phyloP scores from a whole-genome alignment of 1,284 basidiomycete genomes.

The Sporisorium reilianum region DNA sequence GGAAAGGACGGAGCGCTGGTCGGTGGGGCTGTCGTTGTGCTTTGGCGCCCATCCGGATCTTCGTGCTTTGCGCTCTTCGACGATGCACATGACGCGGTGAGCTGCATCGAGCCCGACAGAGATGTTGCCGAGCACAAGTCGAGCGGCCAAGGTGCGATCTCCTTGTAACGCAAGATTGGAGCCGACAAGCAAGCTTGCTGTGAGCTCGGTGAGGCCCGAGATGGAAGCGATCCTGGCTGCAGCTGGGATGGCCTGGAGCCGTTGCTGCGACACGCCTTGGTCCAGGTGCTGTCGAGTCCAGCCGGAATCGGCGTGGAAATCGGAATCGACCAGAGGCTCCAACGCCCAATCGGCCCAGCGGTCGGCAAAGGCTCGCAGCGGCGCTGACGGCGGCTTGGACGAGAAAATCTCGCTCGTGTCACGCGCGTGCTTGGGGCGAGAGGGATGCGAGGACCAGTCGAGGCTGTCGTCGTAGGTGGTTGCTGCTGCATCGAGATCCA shows the following conservation, averaged over 20 bases:
- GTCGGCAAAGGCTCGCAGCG: conserved; percentile 52
- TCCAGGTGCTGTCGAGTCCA: conserved; percentile 40
- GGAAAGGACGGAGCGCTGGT: conserved; percentile 32
- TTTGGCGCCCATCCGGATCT: conserved; percentile 30
- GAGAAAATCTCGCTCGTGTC: conserved; percentile 42
- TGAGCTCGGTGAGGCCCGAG: conserved; percentile 39
- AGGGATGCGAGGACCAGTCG: conserved; percentile 27
- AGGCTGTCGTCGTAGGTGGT: conserved; percentile 19
- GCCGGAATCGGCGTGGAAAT: conserved; percentile 54
- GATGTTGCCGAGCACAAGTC: conserved; percentile 39
- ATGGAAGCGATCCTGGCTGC: conserved; percentile 44
- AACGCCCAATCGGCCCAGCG: conserved; percentile 63
- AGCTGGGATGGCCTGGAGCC: conserved; percentile 28
- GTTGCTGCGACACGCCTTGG: conserved; percentile 13
- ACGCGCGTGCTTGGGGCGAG: conserved; percentile 21
- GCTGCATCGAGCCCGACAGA: conserved; percentile 52
- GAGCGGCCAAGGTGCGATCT: conserved; percentile 42
- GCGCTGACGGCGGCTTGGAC: conserved; percentile 26
- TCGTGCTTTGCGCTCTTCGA: conserved; percentile 47
- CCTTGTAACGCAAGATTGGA: conserved; percentile 40
- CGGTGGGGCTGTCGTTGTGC: not conserved
- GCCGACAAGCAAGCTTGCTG: conserved; percentile 47
- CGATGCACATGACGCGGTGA: conserved; percentile 30
- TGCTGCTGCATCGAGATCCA: conserved; percentile 8
- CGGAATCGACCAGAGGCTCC: conserved; percentile 50